Evolutionary conservation across 192 early-diverging fungal genomes (phyloP).

Genomic region (Rhizophagus clarus): DNA sequence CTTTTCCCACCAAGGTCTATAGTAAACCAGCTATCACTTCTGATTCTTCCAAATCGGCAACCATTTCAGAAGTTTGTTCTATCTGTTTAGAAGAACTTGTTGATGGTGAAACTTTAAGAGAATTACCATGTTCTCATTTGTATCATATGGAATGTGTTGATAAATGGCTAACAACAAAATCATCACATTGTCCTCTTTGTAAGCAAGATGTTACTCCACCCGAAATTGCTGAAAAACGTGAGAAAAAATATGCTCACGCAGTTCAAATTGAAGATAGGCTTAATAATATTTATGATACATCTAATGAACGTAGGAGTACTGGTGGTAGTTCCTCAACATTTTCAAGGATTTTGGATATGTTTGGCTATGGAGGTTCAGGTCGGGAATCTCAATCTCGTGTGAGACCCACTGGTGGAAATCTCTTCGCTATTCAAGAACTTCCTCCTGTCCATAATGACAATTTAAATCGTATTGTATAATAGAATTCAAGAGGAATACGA

Average conservation of each 20-base stretch:
- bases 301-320: neutral
- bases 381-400: neutral
- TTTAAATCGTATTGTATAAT: constrained; percentile 7
- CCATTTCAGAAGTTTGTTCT: constrained; percentile 32
- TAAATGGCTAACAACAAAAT: constrained; percentile 47
- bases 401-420: neutral
- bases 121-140: constrained; percentile 41
- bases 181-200: constrained; percentile 46
- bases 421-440: constrained; percentile 25
- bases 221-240: constrained; percentile 1
- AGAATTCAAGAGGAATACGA: neutral
- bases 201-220: constrained; percentile 40
- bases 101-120: constrained; percentile 39
- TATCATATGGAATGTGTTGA: constrained; percentile 48
- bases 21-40: neutral
- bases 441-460: constrained; percentile 4
- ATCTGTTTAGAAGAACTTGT: constrained; percentile 47
- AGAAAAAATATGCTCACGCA: constrained; percentile 21
- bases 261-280: constrained; percentile 12
- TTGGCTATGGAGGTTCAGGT: neutral
- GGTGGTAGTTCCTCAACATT: neutral
- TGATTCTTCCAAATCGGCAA: neutral
- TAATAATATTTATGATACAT: constrained; percentile 10
- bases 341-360: neutral
- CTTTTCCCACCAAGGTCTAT: constrained; percentile 22